Percentiles rank a stretch among this genome's conserved stretches.
These are phyloP conservation scores for Volvariella volvacea DNA, from an alignment of 1,284 basidiomycete genomes.

Conservation along the genomic window DNA sequence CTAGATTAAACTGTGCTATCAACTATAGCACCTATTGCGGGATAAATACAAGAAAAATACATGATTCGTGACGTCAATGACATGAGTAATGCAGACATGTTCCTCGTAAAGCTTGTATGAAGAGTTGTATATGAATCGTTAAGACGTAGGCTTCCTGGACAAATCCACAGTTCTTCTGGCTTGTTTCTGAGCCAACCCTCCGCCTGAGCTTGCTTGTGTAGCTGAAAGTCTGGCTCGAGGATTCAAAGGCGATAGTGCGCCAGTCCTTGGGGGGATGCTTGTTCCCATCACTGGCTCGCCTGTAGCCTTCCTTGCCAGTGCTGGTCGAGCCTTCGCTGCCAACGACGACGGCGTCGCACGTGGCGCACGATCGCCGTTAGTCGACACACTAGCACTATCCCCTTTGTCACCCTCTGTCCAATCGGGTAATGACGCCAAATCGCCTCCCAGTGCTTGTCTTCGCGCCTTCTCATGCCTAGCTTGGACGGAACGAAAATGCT, in stretches of 20 bases:
- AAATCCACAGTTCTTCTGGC: neutral
- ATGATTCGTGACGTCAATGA: too few species aligned
- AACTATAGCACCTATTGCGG: too few species aligned
- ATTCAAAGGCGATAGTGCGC: constrained; percentile 65
- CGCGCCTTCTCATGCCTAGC: constrained; percentile 83
- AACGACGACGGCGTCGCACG: constrained; percentile 13
- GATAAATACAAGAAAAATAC: too few species aligned
- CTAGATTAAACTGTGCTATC: neutral
- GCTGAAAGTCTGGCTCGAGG: constrained; percentile 47
- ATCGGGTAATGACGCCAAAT: constrained; percentile 35
- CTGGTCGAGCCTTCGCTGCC: constrained; percentile 1
- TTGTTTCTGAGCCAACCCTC: constrained; percentile 16
- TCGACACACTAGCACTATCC: constrained; percentile 34
- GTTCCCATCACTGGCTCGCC: constrained; percentile 1
- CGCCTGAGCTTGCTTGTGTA: constrained; percentile 33
- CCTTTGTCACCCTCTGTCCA: constrained; percentile 35
- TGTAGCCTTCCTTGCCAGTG: constrained; percentile 9
- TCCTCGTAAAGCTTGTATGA: too few species aligned
- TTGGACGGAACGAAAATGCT: constrained; percentile 82
- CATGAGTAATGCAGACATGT: too few species aligned
- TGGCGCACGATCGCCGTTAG: constrained; percentile 34
- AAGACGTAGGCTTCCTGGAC: neutral
- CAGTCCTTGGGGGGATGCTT: constrained; percentile 23
- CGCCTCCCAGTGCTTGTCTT: constrained; percentile 55
- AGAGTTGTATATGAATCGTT: too few species aligned